Percentiles rank a stretch among this genome's conserved stretches.
These are phyloP conservation scores for Yamadazyma conglobata DNA, from an alignment of 1,139 yeast species.

Conservation along the genomic window DNA sequence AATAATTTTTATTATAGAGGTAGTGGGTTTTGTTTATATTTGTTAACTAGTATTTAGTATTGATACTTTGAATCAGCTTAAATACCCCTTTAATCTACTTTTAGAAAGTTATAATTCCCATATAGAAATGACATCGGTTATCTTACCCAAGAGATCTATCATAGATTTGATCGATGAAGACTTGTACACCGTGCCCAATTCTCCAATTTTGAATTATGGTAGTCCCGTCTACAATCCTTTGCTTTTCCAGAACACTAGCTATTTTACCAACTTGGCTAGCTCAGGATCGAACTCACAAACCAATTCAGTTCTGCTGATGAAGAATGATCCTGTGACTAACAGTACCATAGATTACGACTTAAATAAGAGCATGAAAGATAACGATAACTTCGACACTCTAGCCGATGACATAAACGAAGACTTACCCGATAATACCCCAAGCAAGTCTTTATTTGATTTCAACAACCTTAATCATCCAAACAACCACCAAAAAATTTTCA, in stretches of 20 bases:
- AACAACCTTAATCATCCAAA: slow-evolving; percentile 3
- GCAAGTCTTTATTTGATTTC: slow-evolving; percentile 4
- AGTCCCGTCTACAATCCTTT: slow-evolving; percentile 11
- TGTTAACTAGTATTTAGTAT: too few relatives aligned
- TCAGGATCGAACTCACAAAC: slow-evolving; percentile 1
- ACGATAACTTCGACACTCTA: too few relatives aligned
- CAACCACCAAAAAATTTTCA: slow-evolving; percentile 19
- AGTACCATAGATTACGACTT: too few relatives aligned
- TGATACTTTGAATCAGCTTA: too few relatives aligned
- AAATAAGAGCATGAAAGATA: too few relatives aligned
- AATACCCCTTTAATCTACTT: too few relatives aligned
- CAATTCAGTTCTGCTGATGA: too few relatives aligned
- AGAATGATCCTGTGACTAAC: too few relatives aligned
- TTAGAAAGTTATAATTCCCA: too few relatives aligned
- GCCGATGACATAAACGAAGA: too few relatives aligned
- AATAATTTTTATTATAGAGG: neutral
- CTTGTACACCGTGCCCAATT: slow-evolving; percentile 46
- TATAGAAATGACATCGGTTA: slow-evolving; percentile 52
- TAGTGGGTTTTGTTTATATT: too few relatives aligned
- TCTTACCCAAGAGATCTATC: slow-evolving; percentile 50
- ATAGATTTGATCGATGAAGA: slow-evolving; percentile 68
- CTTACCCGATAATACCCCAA: too few relatives aligned
- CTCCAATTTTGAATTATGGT: slow-evolving; percentile 16
- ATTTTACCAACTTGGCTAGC: slow-evolving; percentile 2
- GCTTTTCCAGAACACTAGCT: slow-evolving; percentile 4